Conservation (phyloP, 257 asterid species). For the Capsicum pubescens region DNA sequence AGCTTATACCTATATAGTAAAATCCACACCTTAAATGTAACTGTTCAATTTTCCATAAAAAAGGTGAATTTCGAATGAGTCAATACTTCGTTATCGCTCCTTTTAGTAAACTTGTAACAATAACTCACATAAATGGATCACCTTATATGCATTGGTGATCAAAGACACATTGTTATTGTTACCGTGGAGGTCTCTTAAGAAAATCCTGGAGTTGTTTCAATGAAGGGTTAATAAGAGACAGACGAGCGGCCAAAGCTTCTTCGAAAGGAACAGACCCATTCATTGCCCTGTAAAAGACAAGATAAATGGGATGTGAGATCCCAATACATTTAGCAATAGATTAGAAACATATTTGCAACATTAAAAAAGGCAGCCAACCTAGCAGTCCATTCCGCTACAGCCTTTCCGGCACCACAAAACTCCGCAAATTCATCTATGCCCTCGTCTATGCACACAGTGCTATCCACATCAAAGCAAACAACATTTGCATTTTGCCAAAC, state of each 20-base stretch:
- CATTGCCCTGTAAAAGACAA: constrained; percentile 76
- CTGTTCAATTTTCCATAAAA: background rate
- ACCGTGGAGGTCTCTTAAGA: constrained; percentile 88
- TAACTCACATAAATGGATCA: background rate
- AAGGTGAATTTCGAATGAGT: background rate
- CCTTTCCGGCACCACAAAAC: constrained; percentile 96
- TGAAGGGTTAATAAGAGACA: constrained; percentile 82
- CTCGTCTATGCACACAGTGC: constrained; percentile 95
- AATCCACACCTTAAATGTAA: background rate
- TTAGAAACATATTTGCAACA: background rate
- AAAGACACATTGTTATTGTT: constrained; percentile 24
- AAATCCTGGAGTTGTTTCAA: constrained; percentile 71
- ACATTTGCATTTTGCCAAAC: constrained; percentile 73
- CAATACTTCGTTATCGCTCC: background rate
- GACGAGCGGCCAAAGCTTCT: constrained; percentile 90
- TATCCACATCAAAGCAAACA: constrained; percentile 97
- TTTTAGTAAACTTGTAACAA: background rate
- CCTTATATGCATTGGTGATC: background rate
- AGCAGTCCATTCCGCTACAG: constrained; percentile 96
- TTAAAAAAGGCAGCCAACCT: constrained; percentile 46
- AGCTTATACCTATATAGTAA: background rate
- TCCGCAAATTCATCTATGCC: constrained; percentile 99
- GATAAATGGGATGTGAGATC: constrained; percentile 17
- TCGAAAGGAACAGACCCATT: constrained; percentile 94
- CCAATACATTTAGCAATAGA: background rate